These are phyloP conservation scores for Collybia sp. DNA, from an alignment of 768 basidiomycete species.

Conservation along the genomic window DNA sequence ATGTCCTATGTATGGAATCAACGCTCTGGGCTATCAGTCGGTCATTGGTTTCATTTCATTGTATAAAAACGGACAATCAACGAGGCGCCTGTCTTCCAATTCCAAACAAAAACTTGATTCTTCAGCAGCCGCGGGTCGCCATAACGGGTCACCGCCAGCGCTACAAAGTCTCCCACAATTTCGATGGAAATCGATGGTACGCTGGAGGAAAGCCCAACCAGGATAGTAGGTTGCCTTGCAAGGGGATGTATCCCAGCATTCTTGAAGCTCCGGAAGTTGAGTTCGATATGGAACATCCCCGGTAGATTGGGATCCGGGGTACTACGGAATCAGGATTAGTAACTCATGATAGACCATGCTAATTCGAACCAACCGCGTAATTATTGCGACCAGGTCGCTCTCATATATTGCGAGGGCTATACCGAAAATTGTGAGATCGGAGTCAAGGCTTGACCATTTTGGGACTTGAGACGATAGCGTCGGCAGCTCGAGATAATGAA, in stretches of 20 bases:
- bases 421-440: constrained; percentile 6
- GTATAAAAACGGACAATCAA: too few relatives aligned
- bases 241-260: too few relatives aligned
- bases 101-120: constrained; percentile 19
- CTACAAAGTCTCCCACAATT: constrained; percentile 23
- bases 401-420: constrained; percentile 12
- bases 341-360: too few relatives aligned
- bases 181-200: constrained; percentile 5
- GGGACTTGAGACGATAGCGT: too few relatives aligned
- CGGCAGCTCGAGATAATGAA: too few relatives aligned
- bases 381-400: constrained; percentile 12
- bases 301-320: too few relatives aligned
- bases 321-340: too few relatives aligned
- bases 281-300: too few relatives aligned
- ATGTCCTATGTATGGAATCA: constrained; percentile 12
- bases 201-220: not conserved
- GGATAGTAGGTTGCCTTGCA: not conserved
- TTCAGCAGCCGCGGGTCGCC: constrained; percentile 12
- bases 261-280: not conserved
- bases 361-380: constrained; percentile 12
- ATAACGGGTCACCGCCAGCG: constrained; percentile 20
- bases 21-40: constrained; percentile 2
- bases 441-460: not conserved
- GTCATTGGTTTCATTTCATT: too few relatives aligned
- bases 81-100: not conserved